Percentiles rank a stretch among this genome's conserved stretches.
Evolutionary conservation across 2,329 filamentous ascomycete genomes (phyloP).

Genomic region (Aureobasidium uvarum): DNA sequence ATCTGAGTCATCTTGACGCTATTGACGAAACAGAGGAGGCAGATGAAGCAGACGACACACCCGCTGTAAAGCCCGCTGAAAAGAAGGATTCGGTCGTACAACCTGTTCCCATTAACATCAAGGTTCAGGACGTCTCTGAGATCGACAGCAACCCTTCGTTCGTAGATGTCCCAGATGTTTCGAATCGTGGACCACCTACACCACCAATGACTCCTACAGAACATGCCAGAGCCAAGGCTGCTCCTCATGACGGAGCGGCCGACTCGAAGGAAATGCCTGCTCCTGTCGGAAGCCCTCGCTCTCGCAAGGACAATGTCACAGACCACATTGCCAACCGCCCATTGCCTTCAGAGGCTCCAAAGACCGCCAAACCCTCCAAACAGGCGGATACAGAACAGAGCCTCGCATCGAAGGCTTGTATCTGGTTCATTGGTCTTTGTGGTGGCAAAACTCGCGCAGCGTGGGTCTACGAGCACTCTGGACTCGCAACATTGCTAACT

Average conservation of each 20-base stretch:
- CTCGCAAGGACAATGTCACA: slow-evolving; percentile 12
- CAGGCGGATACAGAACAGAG: background rate
- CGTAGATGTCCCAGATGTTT: background rate
- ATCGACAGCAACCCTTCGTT: background rate
- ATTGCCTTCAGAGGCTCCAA: background rate
- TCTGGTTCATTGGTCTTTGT: slow-evolving; percentile 24
- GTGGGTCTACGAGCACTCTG: background rate
- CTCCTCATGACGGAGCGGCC: slow-evolving; percentile 14
- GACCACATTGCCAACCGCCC: slow-evolving; percentile 23
- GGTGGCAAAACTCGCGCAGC: slow-evolving; percentile 12
- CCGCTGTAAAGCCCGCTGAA: background rate
- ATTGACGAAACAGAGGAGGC: slow-evolving; percentile 25
- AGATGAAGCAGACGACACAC: background rate
- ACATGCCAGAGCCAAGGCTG: slow-evolving; percentile 30
- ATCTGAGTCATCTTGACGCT: slow-evolving; percentile 24
- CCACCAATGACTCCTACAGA: slow-evolving; percentile 38
- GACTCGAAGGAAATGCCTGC: slow-evolving; percentile 4
- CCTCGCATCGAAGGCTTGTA: background rate
- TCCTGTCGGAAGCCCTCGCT: background rate
- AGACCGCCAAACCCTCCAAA: background rate
- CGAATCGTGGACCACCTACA: slow-evolving; percentile 33
- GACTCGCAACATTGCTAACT: background rate
- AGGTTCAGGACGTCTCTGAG: slow-evolving; percentile 11
- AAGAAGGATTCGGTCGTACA: slow-evolving; percentile 11
- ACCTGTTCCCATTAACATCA: slow-evolving; percentile 7